A percentile compares a stretch with the other conserved stretches of the same genome.
phyloP scores from a whole-genome alignment of 768 basidiomycete genomes.

The Chalciporus sphaerocephalus region DNA sequence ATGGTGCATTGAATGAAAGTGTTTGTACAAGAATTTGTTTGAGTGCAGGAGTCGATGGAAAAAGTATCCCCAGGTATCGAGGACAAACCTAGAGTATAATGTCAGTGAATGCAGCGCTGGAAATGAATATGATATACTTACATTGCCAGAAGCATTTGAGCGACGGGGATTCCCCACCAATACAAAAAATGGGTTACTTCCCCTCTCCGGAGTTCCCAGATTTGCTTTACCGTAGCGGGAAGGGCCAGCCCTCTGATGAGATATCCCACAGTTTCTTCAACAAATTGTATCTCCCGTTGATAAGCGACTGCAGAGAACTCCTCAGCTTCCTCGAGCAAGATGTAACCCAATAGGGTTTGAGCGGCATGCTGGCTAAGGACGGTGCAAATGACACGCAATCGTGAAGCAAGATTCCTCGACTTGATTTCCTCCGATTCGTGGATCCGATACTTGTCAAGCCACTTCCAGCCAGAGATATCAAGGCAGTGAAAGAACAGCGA shows the following conservation, averaged over 20 bases:
- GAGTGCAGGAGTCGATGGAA: slow-evolving; percentile 84
- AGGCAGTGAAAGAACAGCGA: slow-evolving; percentile 75
- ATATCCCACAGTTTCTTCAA: slow-evolving; percentile 36
- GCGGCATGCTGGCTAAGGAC: slow-evolving; percentile 80
- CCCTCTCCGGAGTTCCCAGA: slow-evolving; percentile 34
- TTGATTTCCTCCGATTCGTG: slow-evolving; percentile 79
- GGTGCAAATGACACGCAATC: slow-evolving; percentile 62
- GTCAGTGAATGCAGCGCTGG: background rate
- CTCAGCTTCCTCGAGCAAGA: slow-evolving; percentile 53
- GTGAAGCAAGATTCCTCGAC: slow-evolving; percentile 64
- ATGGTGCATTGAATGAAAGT: slow-evolving; percentile 89
- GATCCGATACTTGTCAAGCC: slow-evolving; percentile 75
- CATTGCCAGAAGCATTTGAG: slow-evolving; percentile 74
- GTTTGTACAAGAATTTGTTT: slow-evolving; percentile 82
- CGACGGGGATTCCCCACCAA: slow-evolving; percentile 82
- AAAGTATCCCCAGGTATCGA: slow-evolving; percentile 97
- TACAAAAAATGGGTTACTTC: slow-evolving; percentile 60
- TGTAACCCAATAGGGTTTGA: slow-evolving; percentile 68
- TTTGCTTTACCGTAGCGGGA: slow-evolving; percentile 30
- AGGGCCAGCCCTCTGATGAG: slow-evolving; percentile 41
- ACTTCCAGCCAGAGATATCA: slow-evolving; percentile 66
- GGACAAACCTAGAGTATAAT: slow-evolving; percentile 57
- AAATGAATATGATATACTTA: too few species aligned
- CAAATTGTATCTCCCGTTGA: slow-evolving; percentile 37
- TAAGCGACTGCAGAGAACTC: slow-evolving; percentile 30